phyloP scores from a whole-genome alignment of 2,329 filamentous ascomycete genomes.

The Annulohypoxylon truncatum region DNA sequence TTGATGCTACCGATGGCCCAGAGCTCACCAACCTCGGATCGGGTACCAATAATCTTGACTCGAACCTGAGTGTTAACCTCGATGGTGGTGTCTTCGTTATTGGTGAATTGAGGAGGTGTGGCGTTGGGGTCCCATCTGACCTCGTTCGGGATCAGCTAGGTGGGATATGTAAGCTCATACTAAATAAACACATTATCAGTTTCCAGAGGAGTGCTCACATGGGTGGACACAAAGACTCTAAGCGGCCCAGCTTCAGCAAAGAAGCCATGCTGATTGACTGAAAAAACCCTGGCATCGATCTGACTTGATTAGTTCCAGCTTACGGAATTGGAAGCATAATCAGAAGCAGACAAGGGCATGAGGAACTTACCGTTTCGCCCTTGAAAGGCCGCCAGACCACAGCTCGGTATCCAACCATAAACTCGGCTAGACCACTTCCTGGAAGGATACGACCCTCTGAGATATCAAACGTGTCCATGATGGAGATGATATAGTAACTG shows the following conservation, averaged over 20 bases:
- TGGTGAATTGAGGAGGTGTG: slow-evolving; percentile 95
- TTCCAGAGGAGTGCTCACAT: slow-evolving; percentile 64
- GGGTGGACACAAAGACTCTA: slow-evolving; percentile 81
- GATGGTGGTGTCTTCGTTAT: slow-evolving; percentile 93
- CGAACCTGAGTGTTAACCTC: slow-evolving; percentile 94
- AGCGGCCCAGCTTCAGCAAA: slow-evolving; percentile 86
- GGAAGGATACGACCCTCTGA: slow-evolving; percentile 93
- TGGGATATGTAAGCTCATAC: slow-evolving; percentile 43
- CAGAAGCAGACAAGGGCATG: slow-evolving; percentile 25
- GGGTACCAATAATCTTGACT: slow-evolving; percentile 92
- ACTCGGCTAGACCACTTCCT: slow-evolving; percentile 91
- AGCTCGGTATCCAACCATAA: slow-evolving; percentile 92
- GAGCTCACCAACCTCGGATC: slow-evolving; percentile 94
- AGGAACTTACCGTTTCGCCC: slow-evolving; percentile 86
- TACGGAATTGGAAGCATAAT: background rate
- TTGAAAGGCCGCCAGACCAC: slow-evolving; percentile 99
- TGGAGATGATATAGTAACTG: slow-evolving; percentile 96
- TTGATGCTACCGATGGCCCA: slow-evolving; percentile 98
- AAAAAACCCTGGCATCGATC: slow-evolving; percentile 94
- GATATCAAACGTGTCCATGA: slow-evolving; percentile 96
- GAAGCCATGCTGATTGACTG: slow-evolving; percentile 91
- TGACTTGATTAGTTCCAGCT: slow-evolving; percentile 54
- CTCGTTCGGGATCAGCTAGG: slow-evolving; percentile 86
- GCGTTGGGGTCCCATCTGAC: slow-evolving; percentile 96
- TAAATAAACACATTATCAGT: slow-evolving; percentile 2